Evolutionary conservation across 768 basidiomycete species (phyloP).

Genomic region (Rhodosporidiobolus odoratus): DNA sequence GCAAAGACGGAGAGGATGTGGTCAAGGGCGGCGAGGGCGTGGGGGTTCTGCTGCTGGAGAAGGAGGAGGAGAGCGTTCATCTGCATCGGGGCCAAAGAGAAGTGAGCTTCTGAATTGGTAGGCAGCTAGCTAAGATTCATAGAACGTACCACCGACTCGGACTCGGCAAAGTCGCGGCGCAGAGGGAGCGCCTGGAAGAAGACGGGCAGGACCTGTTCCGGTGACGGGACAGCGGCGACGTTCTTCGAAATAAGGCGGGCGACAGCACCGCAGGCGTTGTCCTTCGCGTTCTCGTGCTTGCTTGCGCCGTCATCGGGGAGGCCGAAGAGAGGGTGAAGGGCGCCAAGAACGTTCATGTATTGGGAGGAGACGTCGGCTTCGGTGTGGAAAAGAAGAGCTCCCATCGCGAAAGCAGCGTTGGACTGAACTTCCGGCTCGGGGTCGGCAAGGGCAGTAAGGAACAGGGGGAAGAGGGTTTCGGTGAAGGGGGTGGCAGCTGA

Average conservation of each 20-base stretch:
- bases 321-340: conserved; percentile 74
- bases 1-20: conserved; percentile 71
- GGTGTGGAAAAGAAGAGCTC: conserved; percentile 83
- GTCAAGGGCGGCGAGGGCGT: conserved; percentile 70
- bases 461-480: conserved; percentile 70
- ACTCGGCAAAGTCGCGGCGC: conserved; percentile 76
- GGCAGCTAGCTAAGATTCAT: neutral
- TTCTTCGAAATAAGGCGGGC: conserved; percentile 80
- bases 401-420: conserved; percentile 90
- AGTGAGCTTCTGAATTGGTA: conserved; percentile 49
- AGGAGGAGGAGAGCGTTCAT: conserved; percentile 85
- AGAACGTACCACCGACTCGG: conserved; percentile 30
- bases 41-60: conserved; percentile 67
- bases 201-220: conserved; percentile 83
- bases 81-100: conserved; percentile 56
- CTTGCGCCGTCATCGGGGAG: conserved; percentile 60
- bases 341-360: conserved; percentile 68
- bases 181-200: conserved; percentile 77
- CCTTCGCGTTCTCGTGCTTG: conserved; percentile 69
- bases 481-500: conserved; percentile 69
- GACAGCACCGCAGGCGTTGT: conserved; percentile 95
- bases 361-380: conserved; percentile 73
- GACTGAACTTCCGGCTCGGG: conserved; percentile 86
- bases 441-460: conserved; percentile 76
- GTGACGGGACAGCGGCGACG: conserved; percentile 62